A percentile compares a stretch with the other conserved stretches of the same genome.
These are phyloP conservation scores for Naegleria fowleri DNA, from an alignment of 208 protist species.

Conservation along the genomic window DNA sequence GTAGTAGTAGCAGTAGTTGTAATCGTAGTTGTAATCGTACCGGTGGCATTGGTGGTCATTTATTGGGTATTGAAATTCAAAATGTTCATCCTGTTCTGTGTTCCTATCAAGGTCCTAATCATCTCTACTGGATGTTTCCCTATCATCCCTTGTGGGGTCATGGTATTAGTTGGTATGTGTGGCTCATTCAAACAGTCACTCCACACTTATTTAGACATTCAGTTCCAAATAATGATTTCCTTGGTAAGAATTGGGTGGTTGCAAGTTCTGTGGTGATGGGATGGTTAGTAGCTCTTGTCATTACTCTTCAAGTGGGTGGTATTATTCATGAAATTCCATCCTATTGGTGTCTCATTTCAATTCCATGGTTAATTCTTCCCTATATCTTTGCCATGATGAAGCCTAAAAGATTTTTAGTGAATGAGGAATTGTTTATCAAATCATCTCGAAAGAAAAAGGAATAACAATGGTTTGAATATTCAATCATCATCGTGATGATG, in stretches of 20 bases:
- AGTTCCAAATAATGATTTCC: background rate
- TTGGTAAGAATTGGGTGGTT: background rate
- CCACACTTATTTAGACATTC: background rate
- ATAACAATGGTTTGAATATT: too few relatives aligned
- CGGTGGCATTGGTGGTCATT: too few relatives aligned
- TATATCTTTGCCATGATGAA: background rate
- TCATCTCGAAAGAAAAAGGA: background rate
- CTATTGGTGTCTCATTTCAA: background rate
- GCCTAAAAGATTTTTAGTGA: background rate
- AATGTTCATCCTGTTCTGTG: background rate
- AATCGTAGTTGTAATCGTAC: background rate
- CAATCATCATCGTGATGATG: too few relatives aligned
- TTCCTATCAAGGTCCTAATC: background rate
- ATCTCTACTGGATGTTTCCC: background rate
- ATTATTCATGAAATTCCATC: background rate
- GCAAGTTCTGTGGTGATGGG: background rate
- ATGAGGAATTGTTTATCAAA: background rate
- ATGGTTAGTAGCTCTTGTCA: background rate
- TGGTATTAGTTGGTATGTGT: background rate
- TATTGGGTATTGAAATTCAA: background rate
- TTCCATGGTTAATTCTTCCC: background rate
- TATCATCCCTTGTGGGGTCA: background rate
- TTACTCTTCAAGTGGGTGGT: background rate
- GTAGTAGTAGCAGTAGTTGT: too few relatives aligned
- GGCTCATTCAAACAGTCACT: background rate